phyloP scores from a whole-genome alignment of 768 basidiomycete genomes.

The Kwoniella newhampshirensis region DNA sequence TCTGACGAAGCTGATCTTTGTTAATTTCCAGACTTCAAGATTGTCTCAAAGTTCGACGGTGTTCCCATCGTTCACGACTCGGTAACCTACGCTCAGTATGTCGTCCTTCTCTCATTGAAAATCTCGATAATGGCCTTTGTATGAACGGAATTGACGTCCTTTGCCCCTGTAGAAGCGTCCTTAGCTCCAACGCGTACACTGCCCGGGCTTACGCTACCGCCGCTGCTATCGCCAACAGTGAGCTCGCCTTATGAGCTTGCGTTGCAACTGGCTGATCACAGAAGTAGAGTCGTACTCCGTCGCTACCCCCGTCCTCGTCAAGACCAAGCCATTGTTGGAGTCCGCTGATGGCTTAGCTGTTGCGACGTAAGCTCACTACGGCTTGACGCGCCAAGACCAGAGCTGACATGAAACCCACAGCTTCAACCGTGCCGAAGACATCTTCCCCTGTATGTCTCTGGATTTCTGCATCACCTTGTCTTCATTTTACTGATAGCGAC shows the following conservation, averaged over 20 bases:
- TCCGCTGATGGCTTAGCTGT: constrained; percentile 49
- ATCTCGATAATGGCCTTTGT: background rate
- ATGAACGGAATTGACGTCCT: background rate
- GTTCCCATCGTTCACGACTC: constrained; percentile 51
- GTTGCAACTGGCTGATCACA: background rate
- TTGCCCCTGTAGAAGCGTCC: constrained; percentile 26
- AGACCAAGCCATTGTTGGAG: constrained; percentile 47
- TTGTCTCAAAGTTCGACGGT: constrained; percentile 44
- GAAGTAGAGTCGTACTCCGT: constrained; percentile 49
- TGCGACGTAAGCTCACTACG: constrained; percentile 37
- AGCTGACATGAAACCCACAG: constrained; percentile 10
- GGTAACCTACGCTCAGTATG: constrained; percentile 48
- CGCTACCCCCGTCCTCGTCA: constrained; percentile 44
- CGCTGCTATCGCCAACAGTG: constrained; percentile 42
- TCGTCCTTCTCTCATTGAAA: too few relatives aligned
- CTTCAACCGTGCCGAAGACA: constrained; percentile 47
- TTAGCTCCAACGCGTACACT: constrained; percentile 44
- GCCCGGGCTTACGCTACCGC: constrained; percentile 44
- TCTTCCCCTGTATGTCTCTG: constrained; percentile 42
- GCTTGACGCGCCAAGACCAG: background rate
- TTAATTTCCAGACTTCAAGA: constrained; percentile 50
- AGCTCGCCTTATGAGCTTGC: constrained; percentile 9
- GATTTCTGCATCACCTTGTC: background rate
- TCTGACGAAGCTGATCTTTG: too few relatives aligned
- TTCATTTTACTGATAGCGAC: background rate